phyloP scores from a whole-genome alignment of 1,284 basidiomycete species.

The Cryptococcus sp. region DNA sequence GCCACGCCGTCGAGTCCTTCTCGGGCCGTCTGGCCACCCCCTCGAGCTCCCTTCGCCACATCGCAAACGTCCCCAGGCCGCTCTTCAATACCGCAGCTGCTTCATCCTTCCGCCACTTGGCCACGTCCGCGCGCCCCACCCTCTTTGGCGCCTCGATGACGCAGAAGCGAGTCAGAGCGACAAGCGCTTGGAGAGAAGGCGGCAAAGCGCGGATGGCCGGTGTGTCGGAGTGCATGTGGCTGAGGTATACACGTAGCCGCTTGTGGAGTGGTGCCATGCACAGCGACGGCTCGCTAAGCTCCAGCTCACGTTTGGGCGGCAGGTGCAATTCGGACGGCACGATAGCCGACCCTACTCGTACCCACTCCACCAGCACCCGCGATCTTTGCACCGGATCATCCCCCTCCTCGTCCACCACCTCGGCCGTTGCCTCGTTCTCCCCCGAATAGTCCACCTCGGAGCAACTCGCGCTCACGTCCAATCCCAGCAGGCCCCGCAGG shows the following conservation, averaged over 20 bases:
- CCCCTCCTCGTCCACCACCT: slow-evolving; percentile 1
- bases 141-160: slow-evolving; percentile 20
- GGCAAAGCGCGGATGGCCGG: slow-evolving; percentile 51
- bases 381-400: slow-evolving; percentile 13
- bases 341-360: slow-evolving; percentile 65
- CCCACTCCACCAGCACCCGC: slow-evolving; percentile 60
- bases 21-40: slow-evolving; percentile 41
- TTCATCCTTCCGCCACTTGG: slow-evolving; percentile 67
- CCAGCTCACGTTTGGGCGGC: slow-evolving; percentile 45
- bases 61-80: slow-evolving; percentile 23
- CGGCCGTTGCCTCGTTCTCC: slow-evolving; percentile 8
- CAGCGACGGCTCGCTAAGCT: slow-evolving; percentile 49
- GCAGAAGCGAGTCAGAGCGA: slow-evolving; percentile 46
- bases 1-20: slow-evolving; percentile 24
- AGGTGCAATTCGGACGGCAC: slow-evolving; percentile 52
- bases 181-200: slow-evolving; percentile 30
- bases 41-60: slow-evolving; percentile 24
- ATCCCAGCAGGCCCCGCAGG: slow-evolving; percentile 18
- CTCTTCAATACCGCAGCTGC: slow-evolving; percentile 62
- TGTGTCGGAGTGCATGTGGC: slow-evolving; percentile 59
- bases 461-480: slow-evolving; percentile 8
- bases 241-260: slow-evolving; percentile 60
- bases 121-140: slow-evolving; percentile 52
- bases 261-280: slow-evolving; percentile 56
- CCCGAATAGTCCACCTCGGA: neutral